Evolutionary conservation across 2,329 filamentous ascomycete species (phyloP).

Genomic region (Cercospora brassicicola): DNA sequence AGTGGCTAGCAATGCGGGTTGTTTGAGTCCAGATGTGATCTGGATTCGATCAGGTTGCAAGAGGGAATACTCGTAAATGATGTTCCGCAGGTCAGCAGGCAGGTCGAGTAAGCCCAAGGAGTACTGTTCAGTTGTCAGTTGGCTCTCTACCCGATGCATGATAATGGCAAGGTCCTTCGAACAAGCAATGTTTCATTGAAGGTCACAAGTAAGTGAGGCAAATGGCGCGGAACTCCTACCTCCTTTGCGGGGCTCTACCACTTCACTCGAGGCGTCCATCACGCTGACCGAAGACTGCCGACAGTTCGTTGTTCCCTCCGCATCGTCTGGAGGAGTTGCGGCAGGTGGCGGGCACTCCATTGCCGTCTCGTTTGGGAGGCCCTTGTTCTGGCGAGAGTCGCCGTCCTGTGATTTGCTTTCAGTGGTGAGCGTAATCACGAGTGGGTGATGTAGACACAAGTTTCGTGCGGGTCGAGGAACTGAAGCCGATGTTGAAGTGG

Average conservation of each 20-base stretch:
- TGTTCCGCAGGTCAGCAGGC: background rate
- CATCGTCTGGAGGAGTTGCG: background rate
- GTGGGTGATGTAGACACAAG: background rate
- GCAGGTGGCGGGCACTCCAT: background rate
- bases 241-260: background rate
- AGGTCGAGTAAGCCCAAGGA: background rate
- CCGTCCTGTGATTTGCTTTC: background rate
- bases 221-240: background rate
- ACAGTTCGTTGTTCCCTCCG: background rate
- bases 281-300: background rate
- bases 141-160: background rate
- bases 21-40: background rate
- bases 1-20: background rate
- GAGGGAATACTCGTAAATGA: background rate
- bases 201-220: too few relatives aligned
- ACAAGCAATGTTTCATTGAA: too few relatives aligned
- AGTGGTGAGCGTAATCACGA: background rate
- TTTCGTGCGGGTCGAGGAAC: background rate
- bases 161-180: background rate
- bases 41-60: background rate
- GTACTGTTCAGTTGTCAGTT: background rate
- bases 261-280: background rate
- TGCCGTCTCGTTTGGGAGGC: background rate
- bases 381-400: background rate
- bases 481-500: background rate